These are phyloP conservation scores for Corymbia calophylla DNA, from an alignment of 441 rosid species.

Conservation along the genomic window DNA sequence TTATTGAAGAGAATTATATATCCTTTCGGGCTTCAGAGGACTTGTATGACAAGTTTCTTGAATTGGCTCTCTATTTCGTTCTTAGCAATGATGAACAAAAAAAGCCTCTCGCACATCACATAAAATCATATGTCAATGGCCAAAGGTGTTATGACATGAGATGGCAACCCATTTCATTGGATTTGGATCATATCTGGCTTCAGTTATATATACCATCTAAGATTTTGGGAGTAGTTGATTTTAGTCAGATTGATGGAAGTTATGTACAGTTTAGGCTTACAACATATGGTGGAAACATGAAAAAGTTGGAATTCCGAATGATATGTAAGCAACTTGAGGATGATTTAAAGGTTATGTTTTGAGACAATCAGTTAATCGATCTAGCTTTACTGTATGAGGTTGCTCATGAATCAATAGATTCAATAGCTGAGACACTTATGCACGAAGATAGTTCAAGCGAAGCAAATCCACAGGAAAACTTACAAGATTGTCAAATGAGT, in stretches of 20 bases:
- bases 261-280: not conserved
- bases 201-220: accelerated
- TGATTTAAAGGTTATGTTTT: not conserved
- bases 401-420: not conserved
- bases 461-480: not conserved
- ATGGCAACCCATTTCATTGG: not conserved
- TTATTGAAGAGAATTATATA: accelerated
- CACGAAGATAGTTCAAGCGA: not conserved
- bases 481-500: not conserved
- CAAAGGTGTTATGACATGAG: accelerated
- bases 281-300: accelerated
- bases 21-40: no score
- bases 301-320: not conserved
- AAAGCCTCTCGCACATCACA: no score
- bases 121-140: not conserved
- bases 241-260: not conserved
- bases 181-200: not conserved
- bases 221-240: not conserved
- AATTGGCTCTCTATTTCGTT: no score
- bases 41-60: no score
- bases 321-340: not conserved
- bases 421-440: not conserved
- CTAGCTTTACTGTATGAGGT: not conserved
- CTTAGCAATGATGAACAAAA: no score
- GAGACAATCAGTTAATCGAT: not conserved